Percentiles rank a stretch among this genome's conserved stretches.
Evolutionary conservation across 768 basidiomycete species (phyloP).

Genomic region (Krasilnikovozyma curviuscula): DNA sequence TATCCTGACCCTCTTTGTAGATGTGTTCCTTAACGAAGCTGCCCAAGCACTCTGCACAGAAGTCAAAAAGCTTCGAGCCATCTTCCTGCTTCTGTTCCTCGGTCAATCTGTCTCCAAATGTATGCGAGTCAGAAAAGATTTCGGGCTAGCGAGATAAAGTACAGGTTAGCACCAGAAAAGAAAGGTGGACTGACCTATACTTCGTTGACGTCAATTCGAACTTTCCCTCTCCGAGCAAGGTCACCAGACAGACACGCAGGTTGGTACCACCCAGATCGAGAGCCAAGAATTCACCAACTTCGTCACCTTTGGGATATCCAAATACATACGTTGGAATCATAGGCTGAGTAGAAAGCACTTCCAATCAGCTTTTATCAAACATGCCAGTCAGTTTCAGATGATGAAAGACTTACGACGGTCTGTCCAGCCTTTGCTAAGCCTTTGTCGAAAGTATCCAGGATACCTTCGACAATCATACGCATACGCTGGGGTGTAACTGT

Average conservation of each 20-base stretch:
- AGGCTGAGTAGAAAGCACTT: slow-evolving; percentile 33
- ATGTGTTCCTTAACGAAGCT: slow-evolving; percentile 62
- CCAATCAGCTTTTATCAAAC: too few relatives aligned
- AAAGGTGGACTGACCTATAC: too few relatives aligned
- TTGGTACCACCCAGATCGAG: slow-evolving; percentile 63
- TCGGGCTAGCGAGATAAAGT: too few relatives aligned
- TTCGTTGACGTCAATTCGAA: slow-evolving; percentile 97
- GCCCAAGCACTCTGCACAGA: slow-evolving; percentile 84
- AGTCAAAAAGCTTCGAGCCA: slow-evolving; percentile 82
- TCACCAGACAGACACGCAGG: slow-evolving; percentile 93
- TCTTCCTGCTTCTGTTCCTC: slow-evolving; percentile 98
- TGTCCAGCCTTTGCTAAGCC: slow-evolving; percentile 67
- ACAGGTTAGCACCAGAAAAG: too few relatives aligned
- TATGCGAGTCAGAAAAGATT: too few relatives aligned
- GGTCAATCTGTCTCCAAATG: too few relatives aligned
- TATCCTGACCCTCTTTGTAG: slow-evolving; percentile 24
- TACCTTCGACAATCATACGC: slow-evolving; percentile 80
- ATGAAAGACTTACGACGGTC: slow-evolving; percentile 52
- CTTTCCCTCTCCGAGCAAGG: slow-evolving; percentile 75
- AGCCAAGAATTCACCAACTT: slow-evolving; percentile 75
- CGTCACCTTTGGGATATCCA: slow-evolving; percentile 66
- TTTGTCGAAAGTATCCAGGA: slow-evolving; percentile 73
- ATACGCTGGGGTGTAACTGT: slow-evolving; percentile 23
- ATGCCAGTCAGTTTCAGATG: slow-evolving; percentile 8
- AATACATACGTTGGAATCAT: slow-evolving; percentile 42